Base-by-base conservation (phyloP, 2,329 filamentous ascomycete genomes). In the Juglanconis oblonga region DNA sequence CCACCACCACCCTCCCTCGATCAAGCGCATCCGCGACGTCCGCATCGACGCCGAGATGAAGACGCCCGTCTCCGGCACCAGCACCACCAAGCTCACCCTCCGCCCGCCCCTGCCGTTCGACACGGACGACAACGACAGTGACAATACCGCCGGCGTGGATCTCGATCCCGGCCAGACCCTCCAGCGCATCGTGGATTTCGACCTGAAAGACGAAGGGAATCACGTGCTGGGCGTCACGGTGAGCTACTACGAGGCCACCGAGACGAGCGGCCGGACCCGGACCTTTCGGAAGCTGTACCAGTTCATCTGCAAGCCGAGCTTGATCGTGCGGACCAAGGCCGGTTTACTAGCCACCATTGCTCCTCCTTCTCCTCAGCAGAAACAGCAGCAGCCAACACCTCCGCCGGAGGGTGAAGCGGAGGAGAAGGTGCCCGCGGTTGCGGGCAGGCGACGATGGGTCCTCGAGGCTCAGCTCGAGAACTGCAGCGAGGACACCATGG, bases 391-490 rank as follows among this genome's bases (percentile, higher is more conserved):
- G 54, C 52, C 32, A 44, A 55, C 47, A 36, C 56, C 47, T 55
- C 60, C 57, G 8, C 52, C 48, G 8, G 52, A 50, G 13, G 24
- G 68, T 72, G 42, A 67, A 74, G 48, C 67, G 76, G 48, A 73
- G 3, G 42, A 8, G 9, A 29, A 8, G 6, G 13, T 7, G 29
- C 29, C 5, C 52, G 36, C 10, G 29, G 47, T 13, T 9, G 32
- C 13, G 5, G n/a, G 10, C 64, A 50, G 59, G 65, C 61, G 77
- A 62, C 71, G 76, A 61, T 97, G 91, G 83, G 87, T 91, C 13
- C 80, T 99, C 53, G 95, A 99, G 74, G 95, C 94, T 32, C 95
- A 99, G 77, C 76, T 99, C 61, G 95, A 99, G 78, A 99, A 98
- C 74, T 90, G 93, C 70, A 91, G 91, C 51, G 93, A 97, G 71